These are phyloP conservation scores for Alloteropsis semialata DNA, from an alignment of 176 grass and related monocot genomes.

Conservation along the genomic window DNA sequence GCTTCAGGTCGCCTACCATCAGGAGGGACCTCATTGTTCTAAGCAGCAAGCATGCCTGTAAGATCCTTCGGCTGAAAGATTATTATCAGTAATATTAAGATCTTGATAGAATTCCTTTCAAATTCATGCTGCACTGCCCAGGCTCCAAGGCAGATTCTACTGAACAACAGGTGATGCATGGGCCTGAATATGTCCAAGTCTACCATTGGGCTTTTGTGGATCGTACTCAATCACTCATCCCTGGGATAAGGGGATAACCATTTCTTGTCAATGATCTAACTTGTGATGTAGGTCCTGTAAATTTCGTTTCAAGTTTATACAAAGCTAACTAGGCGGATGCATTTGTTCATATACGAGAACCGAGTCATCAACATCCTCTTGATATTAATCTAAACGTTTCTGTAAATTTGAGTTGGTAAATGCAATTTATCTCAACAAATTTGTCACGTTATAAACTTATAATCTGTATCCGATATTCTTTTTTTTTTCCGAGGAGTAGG, in stretches of 20 bases:
- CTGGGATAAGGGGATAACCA: background rate
- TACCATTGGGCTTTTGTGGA: background rate
- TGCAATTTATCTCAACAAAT: background rate
- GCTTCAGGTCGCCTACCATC: conserved; percentile 48
- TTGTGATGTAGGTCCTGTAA: conserved; percentile 18
- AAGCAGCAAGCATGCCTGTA: conserved; percentile 25
- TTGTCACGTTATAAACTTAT: background rate
- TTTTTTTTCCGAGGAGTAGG: too few relatives aligned
- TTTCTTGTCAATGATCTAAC: conserved; percentile 26
- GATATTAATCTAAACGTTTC: conserved; percentile 11
- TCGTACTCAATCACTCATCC: background rate
- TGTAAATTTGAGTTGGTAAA: conserved; percentile 19
- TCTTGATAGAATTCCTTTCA: background rate
- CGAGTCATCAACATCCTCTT: background rate
- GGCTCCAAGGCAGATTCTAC: background rate
- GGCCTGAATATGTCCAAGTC: conserved; percentile 1
- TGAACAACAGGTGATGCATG: conserved; percentile 1
- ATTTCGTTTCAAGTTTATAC: conserved; percentile 16
- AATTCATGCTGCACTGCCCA: background rate
- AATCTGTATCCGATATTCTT: too few relatives aligned
- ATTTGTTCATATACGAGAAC: background rate
- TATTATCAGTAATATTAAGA: background rate
- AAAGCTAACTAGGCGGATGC: conserved; percentile 19
- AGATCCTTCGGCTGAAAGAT: background rate
- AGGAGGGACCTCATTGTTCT: conserved; percentile 48